phyloP scores from a whole-genome alignment of 805 yeast species.

The Saccharomycodes ludwigii region DNA sequence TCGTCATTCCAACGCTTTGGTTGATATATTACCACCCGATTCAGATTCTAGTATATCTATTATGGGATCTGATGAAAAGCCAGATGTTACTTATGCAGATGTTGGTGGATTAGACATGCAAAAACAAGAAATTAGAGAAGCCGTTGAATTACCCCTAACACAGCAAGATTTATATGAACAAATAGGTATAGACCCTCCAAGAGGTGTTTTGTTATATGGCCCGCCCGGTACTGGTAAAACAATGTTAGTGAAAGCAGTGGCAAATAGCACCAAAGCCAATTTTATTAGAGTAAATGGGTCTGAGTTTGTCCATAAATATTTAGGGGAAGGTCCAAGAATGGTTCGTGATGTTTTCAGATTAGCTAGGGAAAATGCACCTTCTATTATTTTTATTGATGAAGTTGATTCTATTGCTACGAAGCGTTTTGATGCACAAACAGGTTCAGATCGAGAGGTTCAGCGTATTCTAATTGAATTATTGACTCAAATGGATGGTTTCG shows the following conservation, averaged over 20 bases:
- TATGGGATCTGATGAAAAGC: slow-evolving; percentile 87
- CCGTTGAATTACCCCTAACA: slow-evolving; percentile 91
- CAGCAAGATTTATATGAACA: slow-evolving; percentile 94
- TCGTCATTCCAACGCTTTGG: slow-evolving; percentile 96
- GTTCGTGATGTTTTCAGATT: slow-evolving; percentile 95
- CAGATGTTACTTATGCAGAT: slow-evolving; percentile 88
- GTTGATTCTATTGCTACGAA: slow-evolving; percentile 98
- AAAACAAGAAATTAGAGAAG: slow-evolving; percentile 97
- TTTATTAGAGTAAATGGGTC: slow-evolving; percentile 96
- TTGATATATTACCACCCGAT: slow-evolving; percentile 96
- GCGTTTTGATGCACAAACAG: slow-evolving; percentile 98
- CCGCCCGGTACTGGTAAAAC: slow-evolving; percentile 99
- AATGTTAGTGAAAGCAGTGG: slow-evolving; percentile 97
- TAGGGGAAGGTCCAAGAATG: slow-evolving; percentile 99
- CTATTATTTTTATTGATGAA: slow-evolving; percentile 95
- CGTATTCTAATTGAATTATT: slow-evolving; percentile 89
- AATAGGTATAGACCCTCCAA: slow-evolving; percentile 97
- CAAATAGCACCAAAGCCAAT: slow-evolving; percentile 89
- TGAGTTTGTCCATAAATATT: slow-evolving; percentile 93
- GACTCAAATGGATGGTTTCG: slow-evolving; percentile 99
- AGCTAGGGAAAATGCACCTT: slow-evolving; percentile 95
- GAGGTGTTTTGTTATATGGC: slow-evolving; percentile 96
- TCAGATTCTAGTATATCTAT: slow-evolving; percentile 95
- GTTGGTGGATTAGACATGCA: slow-evolving; percentile 99
- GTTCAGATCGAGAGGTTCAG: slow-evolving; percentile 99